Base-by-base conservation (phyloP, 106 monocot species). In the Platanthera zijinensis region DNA sequence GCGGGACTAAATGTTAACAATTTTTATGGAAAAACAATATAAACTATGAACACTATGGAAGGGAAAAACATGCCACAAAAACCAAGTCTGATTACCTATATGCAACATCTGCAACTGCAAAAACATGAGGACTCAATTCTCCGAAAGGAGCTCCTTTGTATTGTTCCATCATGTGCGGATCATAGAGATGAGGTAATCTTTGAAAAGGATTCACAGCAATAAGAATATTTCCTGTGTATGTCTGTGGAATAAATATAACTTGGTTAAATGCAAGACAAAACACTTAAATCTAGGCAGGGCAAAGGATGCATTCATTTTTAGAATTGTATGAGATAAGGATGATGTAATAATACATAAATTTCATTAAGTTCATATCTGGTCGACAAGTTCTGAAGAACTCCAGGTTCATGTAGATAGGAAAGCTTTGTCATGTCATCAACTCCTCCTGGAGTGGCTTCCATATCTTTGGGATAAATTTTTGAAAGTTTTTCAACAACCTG, bases 341-440 rank as follows among this genome's bases (percentile, higher is more conserved):
- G 52, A 15, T 30, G 57, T 78, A 50, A 75, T 30, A 88, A 84
- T 59, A 93, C 93, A 85, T 93, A 93, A 52, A 93, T 93, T 82
- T 90, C 86, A 76, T 88, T 93, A 5, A 82, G 81, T 47, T 85
- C 87, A 74, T 90, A 93, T 84, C 93, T 84, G 8, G 87, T 50
- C 8, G 80, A 70, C 61, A 93, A 49, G 72, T 93, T 93, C 61
- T 93, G 85, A 72, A 93, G 75, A 81, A 93, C 93, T 62, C 90
- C 90, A 72, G 93, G 93, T 80, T 93, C 88, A 76, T 93, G 93
- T 76, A 93, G 86, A 79, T 93, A 94, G 77, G 94, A 84, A 52
- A 90, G 77, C 73, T 85, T 90, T 71, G 94, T 90, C 90, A 94
- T 94, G 74, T 94, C 94, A 80, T 94, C 94, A 7, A 94, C 86